Base-by-base conservation (phyloP, 2,329 filamentous ascomycete species). In the Sporothrix pseudoabietina region DNA sequence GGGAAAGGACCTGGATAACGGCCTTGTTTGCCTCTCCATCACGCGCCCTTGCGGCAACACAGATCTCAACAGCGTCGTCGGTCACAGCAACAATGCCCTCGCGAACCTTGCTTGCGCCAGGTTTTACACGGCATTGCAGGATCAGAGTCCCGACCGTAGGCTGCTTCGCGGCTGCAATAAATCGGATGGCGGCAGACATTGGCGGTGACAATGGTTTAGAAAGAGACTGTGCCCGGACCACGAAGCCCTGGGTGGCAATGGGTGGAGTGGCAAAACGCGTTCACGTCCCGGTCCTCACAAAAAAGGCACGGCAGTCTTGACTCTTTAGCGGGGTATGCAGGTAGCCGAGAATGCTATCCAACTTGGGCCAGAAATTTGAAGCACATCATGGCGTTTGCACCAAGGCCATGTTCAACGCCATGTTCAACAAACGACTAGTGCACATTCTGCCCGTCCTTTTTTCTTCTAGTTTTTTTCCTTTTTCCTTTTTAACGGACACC, bases 11-110 rank as follows among this genome's bases (percentile, higher is more conserved):
- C 52, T 86, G 83, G 68, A 89, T 81, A 2, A 92, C 88, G 4
- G 91, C 90, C 78, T 87, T 87, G 78, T 93, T 93, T 5, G 91
- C 88, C 78, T 92, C 89, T 16, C 90, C 90, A 16, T 92, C 89
- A 74, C 86, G 85, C 12, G 91, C 85, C 75, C 87, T 89, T 0
- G 90, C 90, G 0, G 90, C 82, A 2, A 93, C 90, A 66, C 89
- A 91, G 0, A 94, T 79, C 74, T 91, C 87, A 65, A 93, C 85
- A 1, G 82, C 82, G 7, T 87, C 84, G 32, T 88, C 84, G 0
- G 85, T 85, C 4, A 93, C 80, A 0, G 84, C 83, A 2, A 82
- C 78, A 61, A 93, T 84, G 16, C 91, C 91, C 77, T 92, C 87
- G 47, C 90, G 86, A 32, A 84, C 83, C 39, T 87, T 88, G 78